phyloP scores from a whole-genome alignment of 2,329 filamentous ascomycete genomes.

The Diaporthe australafricana region DNA sequence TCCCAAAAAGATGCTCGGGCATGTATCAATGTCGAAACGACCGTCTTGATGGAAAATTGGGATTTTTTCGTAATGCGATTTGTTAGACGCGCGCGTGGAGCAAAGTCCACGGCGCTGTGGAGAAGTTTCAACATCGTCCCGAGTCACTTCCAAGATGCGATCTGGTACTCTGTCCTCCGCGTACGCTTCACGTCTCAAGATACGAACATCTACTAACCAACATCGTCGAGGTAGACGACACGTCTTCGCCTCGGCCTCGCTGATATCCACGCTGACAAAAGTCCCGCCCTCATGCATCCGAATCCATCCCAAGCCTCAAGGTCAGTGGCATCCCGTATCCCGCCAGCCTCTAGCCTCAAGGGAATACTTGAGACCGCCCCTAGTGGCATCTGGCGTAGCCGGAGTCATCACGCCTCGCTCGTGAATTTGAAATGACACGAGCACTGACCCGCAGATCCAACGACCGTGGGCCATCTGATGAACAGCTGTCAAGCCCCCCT shows the following conservation, averaged over 20 bases:
- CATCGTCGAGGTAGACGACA: background rate
- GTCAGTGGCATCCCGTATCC: conserved; percentile 17
- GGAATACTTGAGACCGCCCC: conserved; percentile 26
- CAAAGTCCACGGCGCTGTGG: background rate
- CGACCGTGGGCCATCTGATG: conserved; percentile 15
- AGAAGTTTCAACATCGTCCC: conserved; percentile 10
- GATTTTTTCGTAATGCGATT: background rate
- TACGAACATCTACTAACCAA: background rate
- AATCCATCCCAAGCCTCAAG: conserved; percentile 12
- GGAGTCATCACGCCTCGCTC: background rate
- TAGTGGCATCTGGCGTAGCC: conserved; percentile 16
- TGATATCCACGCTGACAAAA: background rate
- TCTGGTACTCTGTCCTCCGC: background rate
- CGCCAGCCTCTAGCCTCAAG: conserved; percentile 15
- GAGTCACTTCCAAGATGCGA: background rate
- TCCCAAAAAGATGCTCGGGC: background rate
- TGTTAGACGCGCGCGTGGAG: background rate
- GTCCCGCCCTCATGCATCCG: conserved; percentile 3
- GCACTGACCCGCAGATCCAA: conserved; percentile 8
- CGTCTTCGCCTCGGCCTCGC: background rate
- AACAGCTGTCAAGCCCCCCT: conserved; percentile 4
- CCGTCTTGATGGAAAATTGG: background rate
- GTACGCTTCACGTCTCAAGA: conserved; percentile 10
- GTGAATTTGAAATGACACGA: conserved; percentile 13
- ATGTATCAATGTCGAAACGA: background rate